Evolutionary conservation across 805 yeast genomes (phyloP), one percentile per base, ranked within the genome.

Genomic region (Barnettozyma sucrosica): DNA sequence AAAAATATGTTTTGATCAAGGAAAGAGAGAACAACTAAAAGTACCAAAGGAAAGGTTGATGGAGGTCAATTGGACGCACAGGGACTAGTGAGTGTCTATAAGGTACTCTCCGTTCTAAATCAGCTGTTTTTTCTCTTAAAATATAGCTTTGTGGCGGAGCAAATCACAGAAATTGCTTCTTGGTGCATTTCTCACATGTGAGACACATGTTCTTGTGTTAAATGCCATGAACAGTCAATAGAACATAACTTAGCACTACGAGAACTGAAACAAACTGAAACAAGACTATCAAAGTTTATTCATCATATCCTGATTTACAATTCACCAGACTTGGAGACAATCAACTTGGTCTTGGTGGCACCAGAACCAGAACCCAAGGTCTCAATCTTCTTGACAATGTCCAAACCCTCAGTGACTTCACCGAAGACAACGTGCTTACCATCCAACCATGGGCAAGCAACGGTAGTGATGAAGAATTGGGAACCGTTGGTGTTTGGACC

Each of bases 391-490:
- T 49, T 49, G 36, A 49, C 49, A 45, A 49, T 32, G 21, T 49
- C 51, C 11, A 45, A 30, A 37, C 51, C 51, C 28, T 51, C 54
- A 40, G 41, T 28, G 46, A 92, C 96, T 70, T 88, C 86, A 54
- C 98, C 98, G 61, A 92, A 92, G 38, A 92, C 98, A 63, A 92
- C 98, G 68, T 92, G 98, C 56, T 74, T 80, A 56, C 92, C 90
- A 64, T 93, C 88, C 61, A 92, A 79, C 98, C 99, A 93, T 43
- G 83, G 71, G 48, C 97, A 88, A 32, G 79, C 76, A 20, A 85
- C 96, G 24, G 97, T 90, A 62, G 96, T 89, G 71, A 93, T 85
- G 77, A 90, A 90, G 66, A 90, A 90, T 70, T 89, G 97, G 33
- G 96, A 89, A 19, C 97, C 97, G 66, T 89, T 89, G 68, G 90